Percentiles rank a stretch among this genome's conserved stretches.
These are phyloP conservation scores for Chiua virens DNA, from an alignment of 768 basidiomycete species.

Conservation along the genomic window DNA sequence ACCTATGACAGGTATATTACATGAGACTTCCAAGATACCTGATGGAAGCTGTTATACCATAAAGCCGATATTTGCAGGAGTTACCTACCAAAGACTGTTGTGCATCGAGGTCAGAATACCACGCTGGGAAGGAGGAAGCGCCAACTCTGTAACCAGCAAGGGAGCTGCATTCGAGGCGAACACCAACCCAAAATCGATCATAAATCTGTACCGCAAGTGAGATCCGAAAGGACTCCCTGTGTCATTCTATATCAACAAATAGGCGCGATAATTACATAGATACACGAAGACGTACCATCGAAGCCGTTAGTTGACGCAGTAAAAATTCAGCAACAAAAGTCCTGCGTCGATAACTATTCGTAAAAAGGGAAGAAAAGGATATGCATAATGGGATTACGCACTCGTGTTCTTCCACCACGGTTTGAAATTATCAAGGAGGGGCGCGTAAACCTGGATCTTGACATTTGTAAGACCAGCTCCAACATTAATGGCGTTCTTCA, in stretches of 20 bases:
- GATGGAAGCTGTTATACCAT: not conserved
- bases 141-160: conserved; percentile 49
- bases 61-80: no score
- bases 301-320: conserved; percentile 40
- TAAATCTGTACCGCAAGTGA: conserved; percentile 18
- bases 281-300: conserved; percentile 16
- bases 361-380: no score
- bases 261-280: no score
- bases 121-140: conserved; percentile 51
- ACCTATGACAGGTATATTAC: conserved; percentile 16
- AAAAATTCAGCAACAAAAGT: no score
- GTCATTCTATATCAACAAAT: no score
- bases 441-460: no score
- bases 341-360: no score
- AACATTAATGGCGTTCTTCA: no score
- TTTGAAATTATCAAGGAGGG: no score
- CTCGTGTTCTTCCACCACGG: no score
- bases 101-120: conserved; percentile 44
- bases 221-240: conserved; percentile 14
- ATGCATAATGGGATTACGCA: no score
- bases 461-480: no score
- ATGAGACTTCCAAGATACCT: conserved; percentile 37
- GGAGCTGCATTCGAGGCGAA: conserved; percentile 46
- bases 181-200: conserved; percentile 44
- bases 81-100: conserved; percentile 41